Percentiles rank a stretch among this genome's conserved stretches.
Conservation (phyloP, 768 basidiomycete genomes). For the Hortiboletus flavorubellus region DNA sequence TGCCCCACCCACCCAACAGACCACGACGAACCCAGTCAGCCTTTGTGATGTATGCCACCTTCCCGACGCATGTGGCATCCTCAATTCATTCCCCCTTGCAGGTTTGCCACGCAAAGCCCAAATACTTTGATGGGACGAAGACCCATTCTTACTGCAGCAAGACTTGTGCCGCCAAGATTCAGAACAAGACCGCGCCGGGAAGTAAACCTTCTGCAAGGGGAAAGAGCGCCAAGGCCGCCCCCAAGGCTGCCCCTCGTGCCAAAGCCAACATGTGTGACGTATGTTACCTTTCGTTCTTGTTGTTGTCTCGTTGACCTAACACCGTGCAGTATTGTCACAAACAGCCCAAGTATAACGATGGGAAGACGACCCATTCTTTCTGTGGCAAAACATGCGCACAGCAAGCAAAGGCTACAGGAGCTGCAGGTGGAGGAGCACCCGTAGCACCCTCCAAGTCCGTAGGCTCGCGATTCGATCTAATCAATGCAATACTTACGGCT, state of each 20-base stretch:
- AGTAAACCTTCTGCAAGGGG: conserved; percentile 27
- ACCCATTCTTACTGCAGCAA: conserved; percentile 59
- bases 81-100: conserved; percentile 21
- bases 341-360: conserved; percentile 58
- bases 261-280: conserved; percentile 50
- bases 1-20: conserved; percentile 11
- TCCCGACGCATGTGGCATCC: conserved; percentile 1
- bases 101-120: conserved; percentile 56
- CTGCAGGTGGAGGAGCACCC: conserved; percentile 22
- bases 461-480: conserved; percentile 14
- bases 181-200: conserved; percentile 27
- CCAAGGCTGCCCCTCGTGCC: conserved; percentile 23
- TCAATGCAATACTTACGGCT: conserved; percentile 32
- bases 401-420: conserved; percentile 36
- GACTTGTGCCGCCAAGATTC: conserved; percentile 50
- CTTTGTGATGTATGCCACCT: conserved; percentile 49
- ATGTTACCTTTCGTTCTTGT: conserved; percentile 22
- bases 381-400: conserved; percentile 63
- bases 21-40: conserved; percentile 28
- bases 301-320: conserved; percentile 1
- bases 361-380: conserved; percentile 55
- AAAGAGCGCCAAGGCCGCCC: conserved; percentile 21
- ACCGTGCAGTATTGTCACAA: conserved; percentile 50
- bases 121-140: conserved; percentile 52
- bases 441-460: conserved; percentile 32